Evolutionary conservation across 2,329 filamentous ascomycete species (phyloP).

Genomic region (Thyridium curvatum): DNA sequence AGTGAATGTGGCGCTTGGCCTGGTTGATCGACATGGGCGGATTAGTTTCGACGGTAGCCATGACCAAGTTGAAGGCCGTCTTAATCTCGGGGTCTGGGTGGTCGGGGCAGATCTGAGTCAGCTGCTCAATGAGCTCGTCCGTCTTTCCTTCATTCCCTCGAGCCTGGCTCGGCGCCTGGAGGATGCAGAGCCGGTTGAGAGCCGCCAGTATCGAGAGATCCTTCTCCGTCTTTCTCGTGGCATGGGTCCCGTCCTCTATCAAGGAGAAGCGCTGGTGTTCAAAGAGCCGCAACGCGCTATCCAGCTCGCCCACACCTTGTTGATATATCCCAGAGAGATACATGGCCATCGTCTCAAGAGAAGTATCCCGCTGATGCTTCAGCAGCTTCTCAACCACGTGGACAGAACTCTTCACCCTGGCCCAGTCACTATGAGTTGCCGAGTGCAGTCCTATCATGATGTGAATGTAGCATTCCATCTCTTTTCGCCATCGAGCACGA

Average conservation of each 20-base stretch:
- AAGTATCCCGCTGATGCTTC: conserved; percentile 31
- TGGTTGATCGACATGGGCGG: conserved; percentile 63
- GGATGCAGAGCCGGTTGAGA: conserved; percentile 67
- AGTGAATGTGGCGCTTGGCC: conserved; percentile 72
- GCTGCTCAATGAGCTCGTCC: conserved; percentile 53
- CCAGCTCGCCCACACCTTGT: conserved; percentile 70
- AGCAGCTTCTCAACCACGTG: conserved; percentile 42
- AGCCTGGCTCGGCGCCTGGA: conserved; percentile 47
- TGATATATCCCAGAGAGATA: conserved; percentile 73
- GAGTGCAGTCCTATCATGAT: conserved; percentile 66
- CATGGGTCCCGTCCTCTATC: conserved; percentile 20
- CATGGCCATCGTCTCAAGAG: conserved; percentile 48
- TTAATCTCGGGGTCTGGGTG: conserved; percentile 71
- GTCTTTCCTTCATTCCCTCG: conserved; percentile 54
- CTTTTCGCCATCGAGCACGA: conserved; percentile 57
- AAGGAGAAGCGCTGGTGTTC: conserved; percentile 54
- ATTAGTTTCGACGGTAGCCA: conserved; percentile 58
- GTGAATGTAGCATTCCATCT: conserved; percentile 62
- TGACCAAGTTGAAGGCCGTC: conserved; percentile 70
- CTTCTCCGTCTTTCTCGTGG: conserved; percentile 35
- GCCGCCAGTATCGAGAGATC: conserved; percentile 61
- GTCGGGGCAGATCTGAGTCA: conserved; percentile 61
- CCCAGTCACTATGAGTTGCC: conserved; percentile 66
- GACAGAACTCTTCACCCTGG: conserved; percentile 52
- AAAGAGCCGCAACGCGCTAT: conserved; percentile 62